Base-by-base conservation (phyloP, 768 basidiomycete species). In the Pisolithus albus region DNA sequence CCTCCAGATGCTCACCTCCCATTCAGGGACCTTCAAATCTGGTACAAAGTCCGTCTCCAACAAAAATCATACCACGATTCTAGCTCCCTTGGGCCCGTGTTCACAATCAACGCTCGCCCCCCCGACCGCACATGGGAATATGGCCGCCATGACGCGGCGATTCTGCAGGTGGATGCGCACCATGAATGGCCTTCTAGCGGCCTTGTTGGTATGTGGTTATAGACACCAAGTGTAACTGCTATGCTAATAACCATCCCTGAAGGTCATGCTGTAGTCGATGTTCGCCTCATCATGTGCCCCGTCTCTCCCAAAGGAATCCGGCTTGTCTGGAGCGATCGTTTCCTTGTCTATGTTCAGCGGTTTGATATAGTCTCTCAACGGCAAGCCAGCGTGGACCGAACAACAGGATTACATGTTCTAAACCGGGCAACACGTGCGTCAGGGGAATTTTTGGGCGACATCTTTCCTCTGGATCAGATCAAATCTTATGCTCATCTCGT, bases 391-490 rank as follows among this genome's bases (percentile, higher is more conserved):
- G 45, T 55, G 2, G 56, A 66, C 13, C 49, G 45, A 11, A 46
- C 53, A 9, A 58, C 65, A 2, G 52, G 54, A 6, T 52, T 67
- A 46, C 61, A 61, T 41, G 19, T 62, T 21, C 48, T 70, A 26
- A 61, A 61, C 45, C 39, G 57, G 1, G 58, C 57, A 3, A 48
- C 34, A 15, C 46, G 60, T 11, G 24, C 58, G 7, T 49, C 54
- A 32, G 37, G 53, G 1, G 30, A 45, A 7, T 46, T 48, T 19
- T 46, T 69, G 34, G 68, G 63, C 13, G 62, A 63, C 24, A 52
- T 69, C n/a, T 24, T 69, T 18, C 66, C 63, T n/a, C 18, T 68
- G 9, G 28, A 53, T 28, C 59, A 62, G 46, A 44, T 67, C 13
- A 42, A 59, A 8, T 55, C 52, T 8, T 59, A 59, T 2, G 58